Evolutionary conservation across 352 stramenopile species (phyloP).

Genomic region (Phytophthora gonapodyides): DNA sequence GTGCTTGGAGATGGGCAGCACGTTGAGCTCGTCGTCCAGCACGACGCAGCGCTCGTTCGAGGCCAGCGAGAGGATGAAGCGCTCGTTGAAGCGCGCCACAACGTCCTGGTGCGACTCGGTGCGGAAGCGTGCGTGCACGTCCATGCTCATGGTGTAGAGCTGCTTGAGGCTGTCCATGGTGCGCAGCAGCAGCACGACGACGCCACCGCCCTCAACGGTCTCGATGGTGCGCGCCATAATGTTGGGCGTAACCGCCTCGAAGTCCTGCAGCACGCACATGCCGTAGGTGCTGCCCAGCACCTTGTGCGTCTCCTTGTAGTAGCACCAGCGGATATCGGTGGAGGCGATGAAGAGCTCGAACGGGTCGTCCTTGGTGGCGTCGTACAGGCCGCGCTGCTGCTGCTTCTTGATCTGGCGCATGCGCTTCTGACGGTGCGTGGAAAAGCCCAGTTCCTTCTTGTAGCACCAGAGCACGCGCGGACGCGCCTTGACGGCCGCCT

Average conservation of each 20-base stretch:
- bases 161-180: conserved; percentile 99
- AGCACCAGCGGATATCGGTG: conserved; percentile 99
- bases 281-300: conserved; percentile 98
- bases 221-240: conserved; percentile 99
- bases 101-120: conserved; percentile 95
- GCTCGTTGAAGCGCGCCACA: conserved; percentile 99
- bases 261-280: conserved; percentile 99
- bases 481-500: conserved; percentile 94
- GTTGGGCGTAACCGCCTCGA: conserved; percentile 99
- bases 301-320: conserved; percentile 99
- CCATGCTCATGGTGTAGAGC: conserved; percentile 99
- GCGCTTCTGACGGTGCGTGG: conserved; percentile 95
- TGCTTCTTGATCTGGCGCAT: conserved; percentile 96
- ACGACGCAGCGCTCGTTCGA: conserved; percentile 97
- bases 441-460: conserved; percentile 99
- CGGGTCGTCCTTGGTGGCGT: conserved; percentile 92
- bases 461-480: conserved; percentile 99
- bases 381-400: conserved; percentile 93
- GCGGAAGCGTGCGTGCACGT: conserved; percentile 91
- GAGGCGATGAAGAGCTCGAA: conserved; percentile 99
- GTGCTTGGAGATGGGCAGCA: conserved; percentile 96
- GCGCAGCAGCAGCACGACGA: conserved; percentile 97
- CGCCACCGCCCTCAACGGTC: conserved; percentile 97
- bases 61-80: conserved; percentile 98
- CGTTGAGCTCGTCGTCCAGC: conserved; percentile 99